Evolutionary conservation across 2,329 filamentous ascomycete genomes (phyloP), one percentile per base, ranked within the genome.

Genomic region (Chaetomium sp.): DNA sequence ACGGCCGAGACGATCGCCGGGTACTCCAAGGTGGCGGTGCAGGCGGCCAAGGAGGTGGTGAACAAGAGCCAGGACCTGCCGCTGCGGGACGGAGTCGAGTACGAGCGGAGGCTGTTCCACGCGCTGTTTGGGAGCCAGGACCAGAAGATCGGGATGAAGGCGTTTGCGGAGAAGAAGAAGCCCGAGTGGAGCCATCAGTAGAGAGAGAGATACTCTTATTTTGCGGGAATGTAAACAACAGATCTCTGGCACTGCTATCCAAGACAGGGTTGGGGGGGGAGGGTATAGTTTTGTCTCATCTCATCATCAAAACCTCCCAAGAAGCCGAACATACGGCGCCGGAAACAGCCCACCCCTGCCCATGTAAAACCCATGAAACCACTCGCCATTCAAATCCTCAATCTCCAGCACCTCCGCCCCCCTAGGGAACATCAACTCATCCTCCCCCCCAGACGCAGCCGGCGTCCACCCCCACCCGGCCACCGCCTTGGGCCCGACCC

Each of bases 11-110:
- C 87, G 60, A 97, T 99, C 79, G 93, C 95, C 0, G 81, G 90
- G 0, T 92, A 95, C 78, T 93, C 91, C 60, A 87, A 85, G 74
- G 89, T 99, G n/a, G 91, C 94, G 1, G 87, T 96, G 65, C 88
- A 92, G 80, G 95, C 91, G 12, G 90, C 87, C 64, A 99, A 99
- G 84, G 95, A 99, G 83, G 94, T 95, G n/a, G 94, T 99, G 63
- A 97, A 98, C 77, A 98, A 97, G 88, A 97, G 93, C 78, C 93
- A 98, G 82, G 95, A 99, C 72, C 79, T 97, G 71, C 83, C 89
- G 3, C 80, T 99, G 65, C 82, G 90, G 71, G 95, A 98, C 74
- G 95, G 95, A 16, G 90, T 99, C 1, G 95, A 99, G 80, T 98
- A 88, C 79, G 95, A 99, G 85, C 85, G 95, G 75, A 86, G 93